These are phyloP conservation scores for Taphrina deformans DNA, from an alignment of 1,139 yeast genomes.

Conservation along the genomic window DNA sequence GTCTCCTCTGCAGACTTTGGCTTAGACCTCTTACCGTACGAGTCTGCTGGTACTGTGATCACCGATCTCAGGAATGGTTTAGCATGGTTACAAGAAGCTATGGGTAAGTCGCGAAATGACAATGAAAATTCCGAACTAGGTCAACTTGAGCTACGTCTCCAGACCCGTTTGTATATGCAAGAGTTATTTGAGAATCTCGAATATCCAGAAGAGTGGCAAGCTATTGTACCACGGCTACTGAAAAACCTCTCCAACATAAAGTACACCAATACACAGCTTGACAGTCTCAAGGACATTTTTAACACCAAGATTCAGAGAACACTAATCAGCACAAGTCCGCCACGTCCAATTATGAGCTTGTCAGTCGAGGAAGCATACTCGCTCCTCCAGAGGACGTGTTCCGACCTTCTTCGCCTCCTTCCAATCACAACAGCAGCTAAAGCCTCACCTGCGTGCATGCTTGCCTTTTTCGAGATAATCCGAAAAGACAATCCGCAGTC, in stretches of 20 bases:
- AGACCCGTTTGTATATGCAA: not conserved
- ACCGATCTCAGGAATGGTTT: not conserved
- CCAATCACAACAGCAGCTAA: constrained; percentile 4
- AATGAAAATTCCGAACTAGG: not conserved
- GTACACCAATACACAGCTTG: not conserved
- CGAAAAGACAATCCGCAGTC: constrained; percentile 9
- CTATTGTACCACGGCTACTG: not conserved
- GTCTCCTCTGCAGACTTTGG: constrained; percentile 24
- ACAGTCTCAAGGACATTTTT: constrained; percentile 8
- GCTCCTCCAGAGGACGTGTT: not conserved
- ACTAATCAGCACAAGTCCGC: constrained; percentile 33
- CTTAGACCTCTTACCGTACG: not conserved
- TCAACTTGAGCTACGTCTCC: constrained; percentile 2
- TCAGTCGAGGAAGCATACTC: constrained; percentile 20
- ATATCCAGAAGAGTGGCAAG: not conserved
- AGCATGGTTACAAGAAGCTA: not conserved
- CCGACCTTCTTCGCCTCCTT: constrained; percentile 17
- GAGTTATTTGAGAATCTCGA: not conserved
- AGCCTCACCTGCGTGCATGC: constrained; percentile 18
- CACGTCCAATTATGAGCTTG: constrained; percentile 33
- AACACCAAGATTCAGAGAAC: constrained; percentile 26
- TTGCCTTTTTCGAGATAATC: constrained; percentile 5
- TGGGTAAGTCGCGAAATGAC: not conserved
- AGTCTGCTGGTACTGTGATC: not conserved
- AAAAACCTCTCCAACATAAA: not conserved